phyloP scores from a whole-genome alignment of 2,329 filamentous ascomycete species.

The Ophiostoma perfectum region DNA sequence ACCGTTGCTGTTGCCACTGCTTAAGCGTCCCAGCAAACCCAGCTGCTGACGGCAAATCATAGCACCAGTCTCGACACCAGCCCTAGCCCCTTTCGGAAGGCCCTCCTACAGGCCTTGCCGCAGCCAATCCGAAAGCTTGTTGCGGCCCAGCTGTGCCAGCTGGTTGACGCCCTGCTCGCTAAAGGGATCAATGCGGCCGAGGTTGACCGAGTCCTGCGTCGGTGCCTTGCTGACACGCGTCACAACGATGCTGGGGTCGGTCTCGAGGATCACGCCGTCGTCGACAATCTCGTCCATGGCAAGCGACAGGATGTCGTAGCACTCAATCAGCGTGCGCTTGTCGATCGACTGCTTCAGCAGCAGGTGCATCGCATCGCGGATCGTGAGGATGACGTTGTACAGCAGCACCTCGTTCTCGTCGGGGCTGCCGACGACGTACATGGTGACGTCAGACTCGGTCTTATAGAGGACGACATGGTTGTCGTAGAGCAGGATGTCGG shows the following conservation, averaged over 20 bases:
- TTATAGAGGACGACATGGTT: conserved; percentile 96
- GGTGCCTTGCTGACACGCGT: conserved; percentile 90
- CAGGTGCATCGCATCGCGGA: conserved; percentile 84
- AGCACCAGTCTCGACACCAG: neutral
- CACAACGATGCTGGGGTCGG: conserved; percentile 88
- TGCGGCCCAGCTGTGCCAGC: conserved; percentile 87
- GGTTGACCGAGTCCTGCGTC: conserved; percentile 72
- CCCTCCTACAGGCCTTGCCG: conserved; percentile 65
- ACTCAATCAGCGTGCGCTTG: conserved; percentile 96
- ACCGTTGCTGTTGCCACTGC: too few species aligned
- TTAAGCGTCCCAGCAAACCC: too few species aligned
- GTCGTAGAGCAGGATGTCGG: conserved; percentile 96
- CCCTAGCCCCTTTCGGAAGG: neutral
- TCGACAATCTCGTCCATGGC: conserved; percentile 94
- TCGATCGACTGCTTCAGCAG: conserved; percentile 96
- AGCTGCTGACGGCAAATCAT: too few species aligned
- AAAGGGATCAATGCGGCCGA: conserved; percentile 83
- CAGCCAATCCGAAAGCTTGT: conserved; percentile 84
- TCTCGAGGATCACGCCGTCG: conserved; percentile 95
- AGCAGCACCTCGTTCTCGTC: conserved; percentile 97
- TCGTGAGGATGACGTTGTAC: conserved; percentile 88
- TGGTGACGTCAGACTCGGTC: conserved; percentile 92
- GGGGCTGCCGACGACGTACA: conserved; percentile 82
- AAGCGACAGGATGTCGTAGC: conserved; percentile 92
- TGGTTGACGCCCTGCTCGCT: conserved; percentile 95